phyloP scores from a whole-genome alignment of 331 rosid species.

The Spiraea crenata region DNA sequence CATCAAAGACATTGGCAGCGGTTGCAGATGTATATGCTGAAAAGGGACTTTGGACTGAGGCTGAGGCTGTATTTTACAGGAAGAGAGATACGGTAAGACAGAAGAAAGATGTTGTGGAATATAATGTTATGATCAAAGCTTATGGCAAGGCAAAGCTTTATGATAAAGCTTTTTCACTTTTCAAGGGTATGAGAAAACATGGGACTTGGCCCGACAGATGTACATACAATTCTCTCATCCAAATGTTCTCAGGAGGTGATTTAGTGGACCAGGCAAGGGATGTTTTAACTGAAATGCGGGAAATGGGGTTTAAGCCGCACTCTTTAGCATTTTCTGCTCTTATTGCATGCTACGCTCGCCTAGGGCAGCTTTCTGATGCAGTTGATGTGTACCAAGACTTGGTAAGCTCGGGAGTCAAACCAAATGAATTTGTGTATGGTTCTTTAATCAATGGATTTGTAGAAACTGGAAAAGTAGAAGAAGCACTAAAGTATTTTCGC shows the following conservation, averaged over 20 bases:
- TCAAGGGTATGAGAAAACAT: constrained; percentile 71
- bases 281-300: constrained; percentile 68
- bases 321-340: constrained; percentile 78
- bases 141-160: constrained; percentile 72
- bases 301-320: constrained; percentile 59
- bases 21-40: constrained; percentile 82
- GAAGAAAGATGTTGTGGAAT: constrained; percentile 61
- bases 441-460: constrained; percentile 84
- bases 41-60: constrained; percentile 75
- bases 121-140: constrained; percentile 86
- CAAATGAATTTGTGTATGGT: constrained; percentile 84
- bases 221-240: constrained; percentile 83
- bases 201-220: constrained; percentile 77
- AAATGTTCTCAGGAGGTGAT: constrained; percentile 83
- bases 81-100: constrained; percentile 43
- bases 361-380: constrained; percentile 74
- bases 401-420: constrained; percentile 51
- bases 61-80: constrained; percentile 60
- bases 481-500: constrained; percentile 54
- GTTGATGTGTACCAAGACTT: constrained; percentile 54
- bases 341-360: constrained; percentile 71
- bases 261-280: constrained; percentile 65
- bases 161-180: constrained; percentile 65
- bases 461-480: constrained; percentile 67
- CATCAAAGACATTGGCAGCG: constrained; percentile 58